These are phyloP conservation scores for Globisporangium parvum DNA, from an alignment of 352 stramenopile genomes.

Conservation along the genomic window DNA sequence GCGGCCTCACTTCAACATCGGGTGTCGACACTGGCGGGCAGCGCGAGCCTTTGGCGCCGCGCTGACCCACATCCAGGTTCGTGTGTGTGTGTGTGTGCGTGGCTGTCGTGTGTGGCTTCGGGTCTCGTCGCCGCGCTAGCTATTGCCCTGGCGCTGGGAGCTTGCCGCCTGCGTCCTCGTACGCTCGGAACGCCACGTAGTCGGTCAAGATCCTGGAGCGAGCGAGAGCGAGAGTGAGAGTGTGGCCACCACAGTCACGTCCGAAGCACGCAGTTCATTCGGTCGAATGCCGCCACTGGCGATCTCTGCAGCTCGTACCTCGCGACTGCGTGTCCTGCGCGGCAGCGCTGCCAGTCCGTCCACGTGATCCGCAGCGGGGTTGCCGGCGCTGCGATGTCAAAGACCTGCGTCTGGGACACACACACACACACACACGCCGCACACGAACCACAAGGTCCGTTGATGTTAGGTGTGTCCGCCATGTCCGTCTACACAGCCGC, in stretches of 20 bases:
- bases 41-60: too few relatives aligned
- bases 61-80: too few relatives aligned
- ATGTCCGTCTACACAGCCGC: slow-evolving; percentile 1
- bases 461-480: not conserved
- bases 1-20: too few relatives aligned
- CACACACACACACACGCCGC: not conserved
- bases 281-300: too few relatives aligned
- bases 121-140: too few relatives aligned
- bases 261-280: not conserved
- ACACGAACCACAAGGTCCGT: not conserved
- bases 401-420: slow-evolving; percentile 43
- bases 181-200: slow-evolving; percentile 45
- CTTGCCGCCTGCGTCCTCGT: slow-evolving; percentile 43
- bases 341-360: slow-evolving; percentile 48
- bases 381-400: slow-evolving; percentile 43
- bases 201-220: slow-evolving; percentile 40
- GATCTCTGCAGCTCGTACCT: slow-evolving; percentile 13
- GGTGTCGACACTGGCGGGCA: too few relatives aligned
- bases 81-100: too few relatives aligned
- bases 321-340: slow-evolving; percentile 43
- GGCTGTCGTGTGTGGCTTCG: too few relatives aligned
- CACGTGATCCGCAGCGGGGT: slow-evolving; percentile 43
- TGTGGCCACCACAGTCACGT: not conserved
- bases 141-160: too few relatives aligned
- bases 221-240: not conserved